phyloP scores from a whole-genome alignment of 805 yeast species.

The Saccharomycopsis fibuligera region DNA sequence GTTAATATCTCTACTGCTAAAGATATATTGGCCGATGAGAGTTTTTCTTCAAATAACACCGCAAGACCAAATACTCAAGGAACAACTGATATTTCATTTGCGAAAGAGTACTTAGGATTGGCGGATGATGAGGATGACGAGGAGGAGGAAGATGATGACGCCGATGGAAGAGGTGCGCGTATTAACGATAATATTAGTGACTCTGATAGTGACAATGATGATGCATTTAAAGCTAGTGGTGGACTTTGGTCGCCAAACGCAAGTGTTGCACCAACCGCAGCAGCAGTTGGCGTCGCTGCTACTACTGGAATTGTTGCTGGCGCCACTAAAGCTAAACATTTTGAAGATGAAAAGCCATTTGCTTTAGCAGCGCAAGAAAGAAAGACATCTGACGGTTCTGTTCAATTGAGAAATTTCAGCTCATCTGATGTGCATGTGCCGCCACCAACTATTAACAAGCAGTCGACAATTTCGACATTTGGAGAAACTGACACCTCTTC shows the following conservation, averaged over 20 bases:
- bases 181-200: not conserved
- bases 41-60: not conserved
- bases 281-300: too few species aligned
- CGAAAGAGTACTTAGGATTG: constrained; percentile 10
- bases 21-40: constrained; percentile 12
- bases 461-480: too few species aligned
- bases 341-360: too few species aligned
- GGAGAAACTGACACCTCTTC: too few species aligned
- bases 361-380: too few species aligned
- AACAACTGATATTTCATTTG: not conserved
- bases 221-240: constrained; percentile 4
- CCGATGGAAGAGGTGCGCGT: too few species aligned
- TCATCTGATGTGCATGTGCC: too few species aligned
- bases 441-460: too few species aligned
- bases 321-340: too few species aligned
- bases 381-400: too few species aligned
- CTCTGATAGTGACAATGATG: not conserved
- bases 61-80: not conserved
- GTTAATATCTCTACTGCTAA: constrained; percentile 4
- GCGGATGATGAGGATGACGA: constrained; percentile 16
- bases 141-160: not conserved
- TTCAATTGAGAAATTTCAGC: too few species aligned
- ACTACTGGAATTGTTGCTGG: too few species aligned
- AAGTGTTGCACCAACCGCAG: not conserved
- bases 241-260: constrained; percentile 8